Percentiles rank a stretch among this genome's conserved stretches.
These are phyloP conservation scores for Glycine soja DNA, from an alignment of 306 rosid species.

Conservation along the genomic window DNA sequence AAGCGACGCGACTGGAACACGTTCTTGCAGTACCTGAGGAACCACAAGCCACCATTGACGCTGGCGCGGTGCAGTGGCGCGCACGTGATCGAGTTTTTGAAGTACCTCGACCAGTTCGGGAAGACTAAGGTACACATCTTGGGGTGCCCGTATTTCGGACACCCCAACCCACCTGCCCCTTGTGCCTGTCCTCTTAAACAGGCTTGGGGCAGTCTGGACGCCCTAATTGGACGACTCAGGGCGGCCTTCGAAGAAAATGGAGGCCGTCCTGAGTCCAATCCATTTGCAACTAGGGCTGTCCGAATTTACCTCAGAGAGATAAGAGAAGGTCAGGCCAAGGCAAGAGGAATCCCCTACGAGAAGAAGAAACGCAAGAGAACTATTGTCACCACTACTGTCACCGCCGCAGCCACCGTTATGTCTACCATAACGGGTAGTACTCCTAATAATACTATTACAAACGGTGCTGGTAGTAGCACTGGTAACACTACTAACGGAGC, in stretches of 20 bases:
- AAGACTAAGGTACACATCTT: slow-evolving; percentile 83
- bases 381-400: slow-evolving; percentile 13
- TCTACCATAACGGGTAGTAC: too few relatives aligned
- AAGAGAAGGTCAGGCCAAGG: slow-evolving; percentile 85
- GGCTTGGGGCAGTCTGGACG: slow-evolving; percentile 97
- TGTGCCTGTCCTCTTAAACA: slow-evolving; percentile 90
- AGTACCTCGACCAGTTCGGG: slow-evolving; percentile 95
- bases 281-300: slow-evolving; percentile 86
- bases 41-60: slow-evolving; percentile 94
- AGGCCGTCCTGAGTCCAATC: slow-evolving; percentile 81
- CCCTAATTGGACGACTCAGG: slow-evolving; percentile 93
- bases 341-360: slow-evolving; percentile 92
- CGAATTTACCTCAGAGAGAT: slow-evolving; percentile 89
- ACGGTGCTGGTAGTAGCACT: neutral
- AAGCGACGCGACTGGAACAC: slow-evolving; percentile 98
- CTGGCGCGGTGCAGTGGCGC: slow-evolving; percentile 96
- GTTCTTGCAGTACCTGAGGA: slow-evolving; percentile 80
- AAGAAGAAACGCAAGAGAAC: slow-evolving; percentile 89
- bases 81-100: slow-evolving; percentile 91
- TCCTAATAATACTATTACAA: neutral
- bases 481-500: neutral
- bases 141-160: slow-evolving; percentile 80
- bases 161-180: slow-evolving; percentile 84
- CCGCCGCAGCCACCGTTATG: neutral
- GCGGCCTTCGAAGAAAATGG: slow-evolving; percentile 97